Evolutionary conservation across 768 basidiomycete genomes (phyloP), one percentile per base, ranked within the genome.

Genomic region (Suillus bovinus): DNA sequence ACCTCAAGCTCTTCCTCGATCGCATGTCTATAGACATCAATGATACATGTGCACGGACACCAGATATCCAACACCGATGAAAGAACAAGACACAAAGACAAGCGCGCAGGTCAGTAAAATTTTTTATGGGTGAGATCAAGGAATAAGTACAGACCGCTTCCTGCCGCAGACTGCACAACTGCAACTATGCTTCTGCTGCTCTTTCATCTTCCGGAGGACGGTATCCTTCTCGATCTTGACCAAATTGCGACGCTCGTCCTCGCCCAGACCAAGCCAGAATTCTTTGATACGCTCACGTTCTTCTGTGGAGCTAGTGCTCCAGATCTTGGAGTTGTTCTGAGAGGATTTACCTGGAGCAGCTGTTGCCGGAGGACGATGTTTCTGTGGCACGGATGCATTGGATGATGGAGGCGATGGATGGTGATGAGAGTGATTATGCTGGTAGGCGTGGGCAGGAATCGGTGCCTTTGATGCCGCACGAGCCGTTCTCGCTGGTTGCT

Each of bases 1-100:
- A 95, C 93, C 84, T 99, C 94, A 78, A 99, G 91, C 84, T 99
- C 97, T 81, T 96, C 93, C 83, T 99, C 97, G 82, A 99, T 98
- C 66, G 96, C 96, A 81, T 91, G 90, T 70, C 93, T 96, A 72
- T 69, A 67, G 50, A 58, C 63, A 67, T 59, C 64, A 66, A 61
- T 57, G 52, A 70, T 53, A 36, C 62, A 66, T 59, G 54, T 63
- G 61, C 46, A 56, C 59, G 61, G 38, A 62, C 58, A 64, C 29
- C 63, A 54, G 47, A 29, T 42, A 53, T 46, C 34, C 60, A 46
- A 52, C 57, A 61, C 64, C 59, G 61, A 72, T 68, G 63, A 62
- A 66, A 61, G 63, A 63, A 67, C 53, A 33, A 46, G 59, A 60
- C 53, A 57, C 44, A 29, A 50, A 17, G 50, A 53, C 69, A 66